These are phyloP conservation scores for Microcyclosporella mali DNA, from an alignment of 2,329 filamentous ascomycete genomes.

Conservation along the genomic window DNA sequence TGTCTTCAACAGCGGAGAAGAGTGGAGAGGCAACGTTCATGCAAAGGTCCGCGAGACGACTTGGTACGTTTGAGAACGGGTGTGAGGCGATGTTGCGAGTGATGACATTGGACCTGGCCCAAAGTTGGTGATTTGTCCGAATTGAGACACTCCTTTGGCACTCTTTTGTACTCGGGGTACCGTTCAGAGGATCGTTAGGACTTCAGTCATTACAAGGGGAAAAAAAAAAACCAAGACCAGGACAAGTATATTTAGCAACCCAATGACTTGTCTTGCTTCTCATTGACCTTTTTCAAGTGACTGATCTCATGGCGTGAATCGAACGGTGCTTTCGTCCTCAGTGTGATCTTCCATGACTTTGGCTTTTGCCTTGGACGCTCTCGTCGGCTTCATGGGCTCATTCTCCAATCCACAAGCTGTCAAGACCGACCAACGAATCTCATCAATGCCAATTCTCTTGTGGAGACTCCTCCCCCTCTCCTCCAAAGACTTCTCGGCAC, in stretches of 20 bases:
- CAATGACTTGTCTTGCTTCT: neutral
- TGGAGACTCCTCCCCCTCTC: conserved; percentile 44
- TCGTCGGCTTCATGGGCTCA: conserved; percentile 4
- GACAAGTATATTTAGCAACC: neutral
- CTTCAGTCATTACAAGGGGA: neutral
- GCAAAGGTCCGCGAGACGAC: conserved; percentile 18
- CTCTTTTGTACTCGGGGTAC: too few species aligned
- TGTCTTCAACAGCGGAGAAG: conserved; percentile 7
- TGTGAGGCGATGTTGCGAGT: too few species aligned
- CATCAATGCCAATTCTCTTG: conserved; percentile 55
- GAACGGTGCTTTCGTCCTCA: too few species aligned
- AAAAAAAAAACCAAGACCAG: neutral
- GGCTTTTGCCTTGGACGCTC: neutral
- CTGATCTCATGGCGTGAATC: neutral
- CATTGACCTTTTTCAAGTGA: too few species aligned
- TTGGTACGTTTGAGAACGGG: conserved; percentile 21
- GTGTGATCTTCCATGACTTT: neutral
- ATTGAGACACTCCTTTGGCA: neutral
- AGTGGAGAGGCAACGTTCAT: conserved; percentile 22
- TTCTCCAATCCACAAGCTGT: conserved; percentile 54
- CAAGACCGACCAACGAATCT: conserved; percentile 59
- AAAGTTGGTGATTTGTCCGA: too few species aligned
- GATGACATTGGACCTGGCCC: too few species aligned
- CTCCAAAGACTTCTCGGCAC: conserved; percentile 44
- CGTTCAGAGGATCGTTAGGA: too few species aligned